Evolutionary conservation across 208 protist genomes (phyloP).

Genomic region (Balamuthia mandrillaris): DNA sequence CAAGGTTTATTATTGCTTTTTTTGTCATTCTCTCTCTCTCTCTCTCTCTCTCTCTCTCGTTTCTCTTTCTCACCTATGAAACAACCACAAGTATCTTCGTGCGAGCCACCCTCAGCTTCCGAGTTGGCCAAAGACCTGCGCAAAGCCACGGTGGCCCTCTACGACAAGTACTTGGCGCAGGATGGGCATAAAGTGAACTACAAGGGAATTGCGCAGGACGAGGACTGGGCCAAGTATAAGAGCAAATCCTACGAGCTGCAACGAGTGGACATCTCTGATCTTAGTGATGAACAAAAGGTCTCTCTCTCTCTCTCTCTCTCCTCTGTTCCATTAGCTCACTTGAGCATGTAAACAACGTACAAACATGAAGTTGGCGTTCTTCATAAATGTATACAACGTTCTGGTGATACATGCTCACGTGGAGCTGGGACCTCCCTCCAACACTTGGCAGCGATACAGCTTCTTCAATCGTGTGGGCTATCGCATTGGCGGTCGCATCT

Average conservation of each 20-base stretch:
- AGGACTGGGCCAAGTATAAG: not conserved
- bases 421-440: not conserved
- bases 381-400: too few relatives aligned
- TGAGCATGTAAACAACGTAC: not conserved
- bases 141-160: not conserved
- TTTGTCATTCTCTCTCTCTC: too few relatives aligned
- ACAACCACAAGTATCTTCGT: not conserved
- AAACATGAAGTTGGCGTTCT: not conserved
- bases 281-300: not conserved
- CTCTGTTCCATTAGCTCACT: not conserved
- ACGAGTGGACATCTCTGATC: not conserved
- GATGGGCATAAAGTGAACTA: not conserved
- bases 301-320: not conserved
- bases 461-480: constrained; percentile 5
- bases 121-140: not conserved
- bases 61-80: not conserved
- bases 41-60: too few relatives aligned
- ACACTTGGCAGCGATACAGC: not conserved
- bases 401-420: not conserved
- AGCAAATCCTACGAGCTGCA: not conserved
- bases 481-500: not conserved
- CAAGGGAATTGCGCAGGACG: not conserved
- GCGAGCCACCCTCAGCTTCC: not conserved
- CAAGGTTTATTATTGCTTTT: too few relatives aligned
- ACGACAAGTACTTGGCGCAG: not conserved